These are phyloP conservation scores for Gynochthodes officinalis DNA, from an alignment of 257 asterid genomes.

Conservation along the genomic window DNA sequence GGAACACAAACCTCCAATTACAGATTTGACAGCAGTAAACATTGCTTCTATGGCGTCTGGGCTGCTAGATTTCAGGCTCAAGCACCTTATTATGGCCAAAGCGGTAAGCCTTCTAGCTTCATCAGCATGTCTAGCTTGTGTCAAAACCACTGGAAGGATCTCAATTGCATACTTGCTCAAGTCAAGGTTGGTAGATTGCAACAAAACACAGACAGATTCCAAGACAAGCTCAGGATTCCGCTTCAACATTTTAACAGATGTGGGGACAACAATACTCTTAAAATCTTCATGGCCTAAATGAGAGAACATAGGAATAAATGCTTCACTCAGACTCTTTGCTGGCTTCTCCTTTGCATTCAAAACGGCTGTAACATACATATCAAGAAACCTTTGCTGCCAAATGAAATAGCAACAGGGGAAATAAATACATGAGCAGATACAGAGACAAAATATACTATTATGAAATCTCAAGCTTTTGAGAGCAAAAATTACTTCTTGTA, in stretches of 20 bases:
- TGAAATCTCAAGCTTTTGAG: no score
- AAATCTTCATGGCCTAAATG: constrained; percentile 84
- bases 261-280: constrained; percentile 57
- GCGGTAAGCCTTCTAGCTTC: constrained; percentile 85
- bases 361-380: constrained; percentile 67
- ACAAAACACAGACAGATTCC: constrained; percentile 78
- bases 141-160: constrained; percentile 65
- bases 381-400: constrained; percentile 73
- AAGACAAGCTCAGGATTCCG: constrained; percentile 97
- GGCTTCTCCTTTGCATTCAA: constrained; percentile 93
- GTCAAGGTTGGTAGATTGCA: constrained; percentile 64
- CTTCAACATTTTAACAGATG: constrained; percentile 90
- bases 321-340: constrained; percentile 62
- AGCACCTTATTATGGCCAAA: constrained; percentile 63
- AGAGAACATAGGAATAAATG: constrained; percentile 70
- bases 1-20: constrained; percentile 67
- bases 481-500: no score
- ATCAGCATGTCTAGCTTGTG: constrained; percentile 90
- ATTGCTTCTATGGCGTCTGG: constrained; percentile 92
- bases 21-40: constrained; percentile 67
- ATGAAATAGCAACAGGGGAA: constrained; percentile 28
- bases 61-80: constrained; percentile 90
- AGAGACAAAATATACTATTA: constrained; percentile 5
- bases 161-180: constrained; percentile 87
- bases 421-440: constrained; percentile 11